A percentile compares a stretch with the other conserved stretches of the same genome.
Conservation (phyloP, 176 grass and related monocot species). For the Oryza coarctata region DNA sequence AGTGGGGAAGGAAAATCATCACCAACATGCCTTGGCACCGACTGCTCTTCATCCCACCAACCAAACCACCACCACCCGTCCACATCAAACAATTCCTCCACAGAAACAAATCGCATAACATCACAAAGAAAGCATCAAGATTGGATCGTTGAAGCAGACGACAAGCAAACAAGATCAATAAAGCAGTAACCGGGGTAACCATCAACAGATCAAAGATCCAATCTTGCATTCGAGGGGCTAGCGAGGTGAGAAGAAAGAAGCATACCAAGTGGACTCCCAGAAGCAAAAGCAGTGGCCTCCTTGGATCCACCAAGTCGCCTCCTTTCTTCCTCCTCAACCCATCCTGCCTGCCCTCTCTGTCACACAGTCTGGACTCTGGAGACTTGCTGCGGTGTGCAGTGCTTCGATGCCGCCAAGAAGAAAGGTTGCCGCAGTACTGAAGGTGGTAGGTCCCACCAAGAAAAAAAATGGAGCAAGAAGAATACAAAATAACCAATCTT, state of each 20-base stretch:
- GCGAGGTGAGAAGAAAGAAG: not conserved
- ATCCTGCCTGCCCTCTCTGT: not conserved
- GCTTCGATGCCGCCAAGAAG: conserved; percentile 31
- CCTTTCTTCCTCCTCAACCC: conserved; percentile 44
- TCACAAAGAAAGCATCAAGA: not conserved
- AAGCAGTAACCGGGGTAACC: not conserved
- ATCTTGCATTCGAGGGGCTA: not conserved
- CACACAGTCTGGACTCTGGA: not conserved
- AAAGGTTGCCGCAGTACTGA: conserved; percentile 28
- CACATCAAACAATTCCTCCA: conserved; percentile 28
- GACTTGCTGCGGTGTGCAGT: conserved; percentile 2
- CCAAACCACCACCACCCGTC: conserved; percentile 27
- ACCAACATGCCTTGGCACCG: conserved; percentile 5
- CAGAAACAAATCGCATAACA: not conserved
- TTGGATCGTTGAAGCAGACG: conserved; percentile 23
- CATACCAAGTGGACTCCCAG: conserved; percentile 34
- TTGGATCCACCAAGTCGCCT: conserved; percentile 39
- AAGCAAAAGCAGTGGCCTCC: conserved; percentile 1
- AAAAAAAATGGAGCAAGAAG: not conserved
- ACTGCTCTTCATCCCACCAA: conserved; percentile 18
- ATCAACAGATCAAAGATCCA: conserved; percentile 42
- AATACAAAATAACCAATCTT: conserved; percentile 4
- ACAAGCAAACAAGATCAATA: conserved; percentile 1
- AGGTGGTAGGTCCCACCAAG: conserved; percentile 34
- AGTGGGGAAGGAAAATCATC: not conserved